Evolutionary conservation across 352 stramenopile species (phyloP).

Genomic region (Phytopythium montanum): DNA sequence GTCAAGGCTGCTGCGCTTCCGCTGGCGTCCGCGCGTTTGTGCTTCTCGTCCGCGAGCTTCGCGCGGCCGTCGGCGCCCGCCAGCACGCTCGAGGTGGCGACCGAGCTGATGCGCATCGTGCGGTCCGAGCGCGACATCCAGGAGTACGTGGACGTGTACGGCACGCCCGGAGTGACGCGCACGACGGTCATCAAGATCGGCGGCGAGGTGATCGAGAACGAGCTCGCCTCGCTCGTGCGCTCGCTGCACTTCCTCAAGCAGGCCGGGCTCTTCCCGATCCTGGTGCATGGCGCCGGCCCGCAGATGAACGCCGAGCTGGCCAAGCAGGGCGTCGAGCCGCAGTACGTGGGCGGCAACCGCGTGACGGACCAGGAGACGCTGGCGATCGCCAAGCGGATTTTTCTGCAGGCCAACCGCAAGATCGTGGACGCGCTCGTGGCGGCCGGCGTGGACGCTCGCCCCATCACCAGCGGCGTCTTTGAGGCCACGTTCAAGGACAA

Average conservation of each 20-base stretch:
- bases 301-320: slow-evolving; percentile 89
- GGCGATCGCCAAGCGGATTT: slow-evolving; percentile 83
- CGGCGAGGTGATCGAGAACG: slow-evolving; percentile 85
- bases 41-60: slow-evolving; percentile 3
- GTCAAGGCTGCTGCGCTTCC: neutral
- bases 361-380: slow-evolving; percentile 87
- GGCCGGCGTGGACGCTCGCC: slow-evolving; percentile 59
- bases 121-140: slow-evolving; percentile 48
- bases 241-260: slow-evolving; percentile 84
- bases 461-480: slow-evolving; percentile 87
- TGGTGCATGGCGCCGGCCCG: slow-evolving; percentile 85
- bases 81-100: slow-evolving; percentile 54
- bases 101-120: slow-evolving; percentile 54
- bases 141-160: slow-evolving; percentile 74
- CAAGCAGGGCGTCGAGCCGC: slow-evolving; percentile 73
- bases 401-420: slow-evolving; percentile 79
- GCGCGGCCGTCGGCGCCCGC: slow-evolving; percentile 14
- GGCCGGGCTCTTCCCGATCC: slow-evolving; percentile 78
- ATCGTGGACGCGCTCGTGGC: slow-evolving; percentile 71
- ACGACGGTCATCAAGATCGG: slow-evolving; percentile 90
- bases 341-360: slow-evolving; percentile 86
- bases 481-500: slow-evolving; percentile 78
- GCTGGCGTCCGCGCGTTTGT: neutral
- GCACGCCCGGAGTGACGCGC: slow-evolving; percentile 60
- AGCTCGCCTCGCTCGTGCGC: slow-evolving; percentile 81